These are phyloP conservation scores for Cicer chorassanicum DNA, from an alignment of 306 rosid species.

Conservation along the genomic window DNA sequence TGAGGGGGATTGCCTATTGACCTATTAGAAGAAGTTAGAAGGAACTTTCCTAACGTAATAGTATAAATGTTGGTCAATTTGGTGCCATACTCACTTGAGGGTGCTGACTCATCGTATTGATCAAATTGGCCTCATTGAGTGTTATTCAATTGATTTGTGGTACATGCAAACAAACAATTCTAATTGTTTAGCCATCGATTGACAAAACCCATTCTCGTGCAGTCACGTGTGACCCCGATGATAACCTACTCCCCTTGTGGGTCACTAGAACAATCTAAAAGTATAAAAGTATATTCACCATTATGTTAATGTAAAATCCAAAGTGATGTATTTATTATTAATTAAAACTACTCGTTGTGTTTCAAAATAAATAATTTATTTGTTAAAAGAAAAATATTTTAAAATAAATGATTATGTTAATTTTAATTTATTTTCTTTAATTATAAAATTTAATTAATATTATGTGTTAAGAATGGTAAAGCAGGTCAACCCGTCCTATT, in stretches of 20 bases:
- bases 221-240: background rate
- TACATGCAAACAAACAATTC: background rate
- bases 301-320: too few species aligned
- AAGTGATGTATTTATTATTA: too few species aligned
- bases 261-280: background rate
- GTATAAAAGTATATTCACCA: background rate
- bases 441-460: too few species aligned
- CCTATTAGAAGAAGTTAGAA: slow-evolving; percentile 6
- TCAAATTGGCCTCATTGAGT: slow-evolving; percentile 18
- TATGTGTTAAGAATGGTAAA: too few species aligned
- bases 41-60: slow-evolving; percentile 4
- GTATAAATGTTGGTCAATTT: slow-evolving; percentile 31
- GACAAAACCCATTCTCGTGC: background rate
- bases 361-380: too few species aligned
- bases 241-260: background rate
- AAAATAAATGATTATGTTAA: too few species aligned
- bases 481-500: too few species aligned
- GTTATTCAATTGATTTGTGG: slow-evolving; percentile 27
- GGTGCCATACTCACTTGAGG: background rate
- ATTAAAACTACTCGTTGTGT: too few species aligned
- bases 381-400: too few species aligned
- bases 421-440: too few species aligned
- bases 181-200: slow-evolving; percentile 30
- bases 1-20: slow-evolving; percentile 25
- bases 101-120: slow-evolving; percentile 37